These are phyloP conservation scores for Sequoiadendron giganteum DNA, from an alignment of 75 land plant genomes.

Conservation along the genomic window DNA sequence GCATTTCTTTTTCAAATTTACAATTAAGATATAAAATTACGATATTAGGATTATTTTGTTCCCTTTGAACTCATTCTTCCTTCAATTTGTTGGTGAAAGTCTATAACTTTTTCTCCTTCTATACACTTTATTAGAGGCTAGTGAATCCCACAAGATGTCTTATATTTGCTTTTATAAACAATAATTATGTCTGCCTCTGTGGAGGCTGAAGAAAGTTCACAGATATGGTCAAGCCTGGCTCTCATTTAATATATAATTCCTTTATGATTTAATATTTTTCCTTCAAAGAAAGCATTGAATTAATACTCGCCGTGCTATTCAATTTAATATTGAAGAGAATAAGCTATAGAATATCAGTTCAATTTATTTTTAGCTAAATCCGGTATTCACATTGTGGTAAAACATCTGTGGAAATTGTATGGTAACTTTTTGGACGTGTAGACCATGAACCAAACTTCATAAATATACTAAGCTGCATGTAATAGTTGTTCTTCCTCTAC, in stretches of 20 bases:
- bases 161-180: too few relatives aligned
- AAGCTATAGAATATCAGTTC: too few relatives aligned
- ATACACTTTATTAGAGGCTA: conserved; percentile 19
- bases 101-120: conserved; percentile 56
- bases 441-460: not conserved
- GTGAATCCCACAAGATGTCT: too few relatives aligned
- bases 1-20: not conserved
- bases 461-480: not conserved
- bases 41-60: not conserved
- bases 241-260: not conserved
- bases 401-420: not conserved
- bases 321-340: conserved; percentile 20
- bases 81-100: conserved; percentile 49
- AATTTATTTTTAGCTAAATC: conserved; percentile 14
- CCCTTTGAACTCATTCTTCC: not conserved
- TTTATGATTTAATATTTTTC: not conserved
- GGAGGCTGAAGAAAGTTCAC: too few relatives aligned
- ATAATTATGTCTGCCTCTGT: too few relatives aligned
- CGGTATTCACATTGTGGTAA: not conserved
- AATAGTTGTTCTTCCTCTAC: conserved; percentile 8
- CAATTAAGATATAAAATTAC: not conserved
- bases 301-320: not conserved
- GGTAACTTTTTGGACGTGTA: not conserved
- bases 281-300: not conserved
- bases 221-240: not conserved